Evolutionary conservation across 2,329 filamentous ascomycete species (phyloP), one percentile per base, ranked within the genome.

Genomic region (Nemania sp.): DNA sequence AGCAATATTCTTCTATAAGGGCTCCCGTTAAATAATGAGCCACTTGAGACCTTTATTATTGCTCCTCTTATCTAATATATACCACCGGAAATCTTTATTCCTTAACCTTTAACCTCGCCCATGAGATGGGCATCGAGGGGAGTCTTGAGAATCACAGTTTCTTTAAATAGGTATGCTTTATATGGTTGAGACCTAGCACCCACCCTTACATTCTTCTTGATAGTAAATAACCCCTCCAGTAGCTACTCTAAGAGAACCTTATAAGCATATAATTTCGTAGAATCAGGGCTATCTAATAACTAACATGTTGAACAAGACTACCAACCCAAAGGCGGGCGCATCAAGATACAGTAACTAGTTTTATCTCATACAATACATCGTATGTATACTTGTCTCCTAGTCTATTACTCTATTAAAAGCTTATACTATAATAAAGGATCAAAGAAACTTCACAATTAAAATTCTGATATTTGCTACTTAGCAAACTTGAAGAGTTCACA

Each of bases 141-240:
- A 27, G 49, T 8, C 27, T 45, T 29, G 13, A 27, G 22, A 13
- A 38, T 22, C n/a, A 13, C 3, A 7, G 20, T 3, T 35, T 52
- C 52, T 10, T 20, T 26, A 27, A 26, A 43, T 56, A 62, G 43
- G 64, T 62, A 57, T 62, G 26, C 24, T 60, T 56, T 15, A 8
- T 41, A 15, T 24, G 0, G 13, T 20, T 32, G 24, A 8, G 13
- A 24, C 8, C 22, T 43, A 18, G 32, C 24, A 43, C 38, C 24
- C 45, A 35, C 24, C 8, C 5, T 26, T 26, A 24, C 7, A 43
- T 43, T 3, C 10, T 20, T 35, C 3, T 26, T n/a, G 8, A 10
- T 18, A 15, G 13, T 32, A 20, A 35, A 32, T 53, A 20, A 2
- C 5, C n/a, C 26, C 6, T 6, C 41, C 13, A 2, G 11, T 22